A percentile compares a stretch with the other conserved stretches of the same genome.
Evolutionary conservation across 139 green algal genomes (phyloP).

Genomic region (Tetradesmus lagerheimii): DNA sequence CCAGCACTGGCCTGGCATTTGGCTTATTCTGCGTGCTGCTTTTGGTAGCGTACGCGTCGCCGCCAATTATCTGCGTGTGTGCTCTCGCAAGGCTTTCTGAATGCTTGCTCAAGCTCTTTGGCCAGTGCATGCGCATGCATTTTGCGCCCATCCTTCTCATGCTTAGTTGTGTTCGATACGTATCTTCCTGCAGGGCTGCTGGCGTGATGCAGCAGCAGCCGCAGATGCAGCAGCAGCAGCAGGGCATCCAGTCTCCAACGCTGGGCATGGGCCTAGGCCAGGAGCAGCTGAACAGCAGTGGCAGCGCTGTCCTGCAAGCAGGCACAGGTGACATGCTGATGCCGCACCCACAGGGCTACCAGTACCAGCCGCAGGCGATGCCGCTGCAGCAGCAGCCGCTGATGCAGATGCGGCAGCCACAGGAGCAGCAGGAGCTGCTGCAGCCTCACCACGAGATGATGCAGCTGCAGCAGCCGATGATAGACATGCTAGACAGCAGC

Average conservation of each 20-base stretch:
- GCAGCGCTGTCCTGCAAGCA: neutral
- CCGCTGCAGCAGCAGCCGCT: constrained; percentile 12
- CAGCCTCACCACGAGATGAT: neutral
- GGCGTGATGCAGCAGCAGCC: constrained; percentile 14
- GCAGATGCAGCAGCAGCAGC: neutral
- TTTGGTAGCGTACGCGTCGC: too few relatives aligned
- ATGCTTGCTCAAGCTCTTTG: too few relatives aligned
- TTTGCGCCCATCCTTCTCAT: neutral
- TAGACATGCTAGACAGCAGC: neutral
- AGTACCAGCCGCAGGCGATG: constrained; percentile 33
- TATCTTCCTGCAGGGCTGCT: neutral
- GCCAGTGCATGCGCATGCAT: neutral
- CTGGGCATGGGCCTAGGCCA: constrained; percentile 6
- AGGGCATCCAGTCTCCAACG: constrained; percentile 7
- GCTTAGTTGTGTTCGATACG: neutral
- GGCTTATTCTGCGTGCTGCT: too few relatives aligned
- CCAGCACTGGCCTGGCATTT: too few relatives aligned
- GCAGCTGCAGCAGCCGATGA: constrained; percentile 19
- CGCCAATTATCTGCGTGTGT: too few relatives aligned
- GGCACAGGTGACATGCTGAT: constrained; percentile 10
- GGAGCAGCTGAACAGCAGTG: neutral
- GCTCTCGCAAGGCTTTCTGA: too few relatives aligned
- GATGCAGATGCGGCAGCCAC: constrained; percentile 24
- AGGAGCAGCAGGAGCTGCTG: constrained; percentile 35
- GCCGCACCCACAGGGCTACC: neutral